Conservation (phyloP, 768 basidiomycete species). For the Boletales sp. region DNA sequence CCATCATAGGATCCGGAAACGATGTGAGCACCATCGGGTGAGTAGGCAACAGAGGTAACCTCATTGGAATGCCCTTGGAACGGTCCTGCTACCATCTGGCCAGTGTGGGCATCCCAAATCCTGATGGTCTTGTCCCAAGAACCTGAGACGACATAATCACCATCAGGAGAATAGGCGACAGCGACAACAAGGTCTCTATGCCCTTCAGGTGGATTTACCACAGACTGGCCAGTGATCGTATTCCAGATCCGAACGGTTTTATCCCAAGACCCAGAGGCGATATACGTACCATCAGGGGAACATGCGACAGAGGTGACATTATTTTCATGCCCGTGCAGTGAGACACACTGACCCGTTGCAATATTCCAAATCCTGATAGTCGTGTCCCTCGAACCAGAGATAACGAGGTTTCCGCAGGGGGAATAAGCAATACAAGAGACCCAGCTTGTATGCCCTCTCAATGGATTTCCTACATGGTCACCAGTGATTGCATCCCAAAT, state of each 20-base stretch:
- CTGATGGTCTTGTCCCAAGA: neutral
- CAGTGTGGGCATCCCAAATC: neutral
- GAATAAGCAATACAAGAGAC: neutral
- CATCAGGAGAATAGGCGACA: neutral
- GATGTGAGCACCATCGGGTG: neutral
- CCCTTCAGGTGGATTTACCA: neutral
- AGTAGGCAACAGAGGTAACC: neutral
- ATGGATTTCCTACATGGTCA: neutral
- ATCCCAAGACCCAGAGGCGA: neutral
- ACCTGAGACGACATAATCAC: neutral
- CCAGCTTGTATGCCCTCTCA: neutral
- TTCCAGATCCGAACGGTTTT: neutral
- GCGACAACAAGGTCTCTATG: neutral
- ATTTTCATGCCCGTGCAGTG: no score
- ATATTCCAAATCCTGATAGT: neutral
- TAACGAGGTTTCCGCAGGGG: neutral
- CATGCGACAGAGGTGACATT: neutral
- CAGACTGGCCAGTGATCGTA: neutral
- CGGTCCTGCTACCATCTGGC: neutral
- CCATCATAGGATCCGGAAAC: neutral
- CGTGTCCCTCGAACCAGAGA: neutral
- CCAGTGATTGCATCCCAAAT: neutral
- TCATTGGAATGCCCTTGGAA: neutral
- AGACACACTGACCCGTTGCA: no score
- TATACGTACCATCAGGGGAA: neutral